phyloP scores from a whole-genome alignment of 2,329 filamentous ascomycete species.

The Acrocalymma vagum region DNA sequence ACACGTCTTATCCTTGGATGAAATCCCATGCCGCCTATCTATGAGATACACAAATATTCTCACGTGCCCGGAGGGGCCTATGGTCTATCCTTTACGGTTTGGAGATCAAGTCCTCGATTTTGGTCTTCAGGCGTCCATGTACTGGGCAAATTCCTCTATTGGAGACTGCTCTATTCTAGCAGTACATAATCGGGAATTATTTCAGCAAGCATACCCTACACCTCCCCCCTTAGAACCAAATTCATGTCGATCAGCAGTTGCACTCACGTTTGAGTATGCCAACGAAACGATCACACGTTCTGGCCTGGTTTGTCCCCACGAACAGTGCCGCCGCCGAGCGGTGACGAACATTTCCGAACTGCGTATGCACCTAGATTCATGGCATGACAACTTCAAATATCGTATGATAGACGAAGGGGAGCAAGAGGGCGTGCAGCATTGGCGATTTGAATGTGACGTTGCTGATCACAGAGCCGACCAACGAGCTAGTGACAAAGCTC shows the following conservation, averaged over 20 bases:
- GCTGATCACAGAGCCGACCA: slow-evolving; percentile 25
- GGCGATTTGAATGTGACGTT: slow-evolving; percentile 25
- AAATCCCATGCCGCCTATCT: slow-evolving; percentile 22
- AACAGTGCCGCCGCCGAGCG: slow-evolving; percentile 15
- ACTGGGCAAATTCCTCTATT: slow-evolving; percentile 22
- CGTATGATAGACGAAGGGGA: slow-evolving; percentile 18
- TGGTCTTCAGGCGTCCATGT: slow-evolving; percentile 29
- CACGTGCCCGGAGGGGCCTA: slow-evolving; percentile 18
- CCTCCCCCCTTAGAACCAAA: slow-evolving; percentile 14
- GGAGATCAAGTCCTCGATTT: slow-evolving; percentile 23
- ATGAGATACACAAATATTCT: slow-evolving; percentile 41
- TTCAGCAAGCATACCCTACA: slow-evolving; percentile 5
- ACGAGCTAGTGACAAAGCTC: slow-evolving; percentile 31
- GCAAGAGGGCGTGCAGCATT: slow-evolving; percentile 19
- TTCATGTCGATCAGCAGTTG: slow-evolving; percentile 21
- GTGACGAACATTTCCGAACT: slow-evolving; percentile 30
- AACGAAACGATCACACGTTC: slow-evolving; percentile 15
- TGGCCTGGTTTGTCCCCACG: slow-evolving; percentile 24
- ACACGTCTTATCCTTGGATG: slow-evolving; percentile 1
- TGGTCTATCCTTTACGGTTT: slow-evolving; percentile 17
- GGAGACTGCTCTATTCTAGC: slow-evolving; percentile 20
- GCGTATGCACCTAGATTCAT: slow-evolving; percentile 42
- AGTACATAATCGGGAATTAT: slow-evolving; percentile 30
- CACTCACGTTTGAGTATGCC: slow-evolving; percentile 21
- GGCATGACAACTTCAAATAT: slow-evolving; percentile 47